Conservation (phyloP, 2,329 filamentous ascomycete genomes). For the Phaeoacremonium minimum region DNA sequence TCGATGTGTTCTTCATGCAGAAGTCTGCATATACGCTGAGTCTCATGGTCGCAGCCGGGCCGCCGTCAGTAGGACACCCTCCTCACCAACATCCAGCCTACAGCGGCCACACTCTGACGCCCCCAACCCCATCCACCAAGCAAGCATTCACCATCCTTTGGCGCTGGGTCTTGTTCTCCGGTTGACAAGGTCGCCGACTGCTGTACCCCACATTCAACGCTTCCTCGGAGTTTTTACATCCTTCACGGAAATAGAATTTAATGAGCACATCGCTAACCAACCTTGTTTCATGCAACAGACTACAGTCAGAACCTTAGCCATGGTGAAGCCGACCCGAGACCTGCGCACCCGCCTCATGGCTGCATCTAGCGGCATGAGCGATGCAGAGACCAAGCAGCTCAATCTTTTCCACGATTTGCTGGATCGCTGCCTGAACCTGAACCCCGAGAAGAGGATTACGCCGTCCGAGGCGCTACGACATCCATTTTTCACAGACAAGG, state of each 20-base stretch:
- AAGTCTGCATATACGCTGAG: conserved; percentile 5
- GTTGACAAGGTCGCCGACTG: too few relatives aligned
- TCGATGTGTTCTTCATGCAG: background rate
- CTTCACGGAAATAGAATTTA: background rate
- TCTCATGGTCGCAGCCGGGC: conserved; percentile 1
- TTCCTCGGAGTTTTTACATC: background rate
- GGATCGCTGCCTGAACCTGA: conserved; percentile 82
- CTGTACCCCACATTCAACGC: background rate
- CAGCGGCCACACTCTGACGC: background rate
- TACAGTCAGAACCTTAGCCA: conserved; percentile 60
- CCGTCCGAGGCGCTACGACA: conserved; percentile 83
- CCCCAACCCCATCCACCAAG: background rate
- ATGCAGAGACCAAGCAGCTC: conserved; percentile 72
- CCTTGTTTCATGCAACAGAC: conserved; percentile 41
- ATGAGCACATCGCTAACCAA: conserved; percentile 8
- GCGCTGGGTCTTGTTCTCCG: too few relatives aligned
- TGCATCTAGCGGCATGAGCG: conserved; percentile 68
- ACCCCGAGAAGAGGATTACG: conserved; percentile 88
- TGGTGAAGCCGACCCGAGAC: conserved; percentile 74
- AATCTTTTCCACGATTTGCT: conserved; percentile 82
- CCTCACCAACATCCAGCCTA: background rate
- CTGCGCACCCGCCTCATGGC: conserved; percentile 75
- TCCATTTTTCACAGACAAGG: conserved; percentile 67
- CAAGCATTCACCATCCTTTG: too few relatives aligned
- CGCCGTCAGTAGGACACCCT: too few relatives aligned